Evolutionary conservation across 2,329 filamentous ascomycete species (phyloP), one percentile per base, ranked within the genome.

Genomic region (Clonostachys rhizophaga): DNA sequence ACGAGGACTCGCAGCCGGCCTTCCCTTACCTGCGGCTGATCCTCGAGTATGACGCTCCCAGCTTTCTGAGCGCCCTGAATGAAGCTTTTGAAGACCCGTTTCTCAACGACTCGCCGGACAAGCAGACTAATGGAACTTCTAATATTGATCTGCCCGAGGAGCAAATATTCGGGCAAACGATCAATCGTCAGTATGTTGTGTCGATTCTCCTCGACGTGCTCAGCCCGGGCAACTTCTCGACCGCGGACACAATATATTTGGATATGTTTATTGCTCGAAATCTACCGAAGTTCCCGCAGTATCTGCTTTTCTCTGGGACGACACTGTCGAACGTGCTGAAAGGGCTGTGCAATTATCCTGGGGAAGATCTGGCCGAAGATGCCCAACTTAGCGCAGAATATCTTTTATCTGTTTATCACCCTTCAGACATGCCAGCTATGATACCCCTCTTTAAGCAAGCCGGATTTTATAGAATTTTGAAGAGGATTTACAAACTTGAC

Each of bases 241-340:
- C 84, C 0, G 82, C 87, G 50, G 91, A 97, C 60, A 91, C 88
- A 12, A 89, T 99, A 47, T 99, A 96, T 65, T 79, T 99, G 41
- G 91, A 99, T 66, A 99, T 99, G 91, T 99, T 99, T 60, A 87
- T 99, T 61, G 92, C 94, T 16, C 84, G 94, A 47, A 99, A 96
- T 61, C 71, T 99, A 44, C 89, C 95, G 5, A 99, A 99, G 64
- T 99, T 96, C 59, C 91, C 91, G 1, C 92, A 97, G 62, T 96
- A 96, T 59, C 84, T 99, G 44, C 79, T 97, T 11, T 81, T 99
- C 42, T 88, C 92, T 0, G 94, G 91, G 16, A 91, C 89, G 3
- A 87, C 88, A 2, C 75, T 99, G 1, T 89, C 91, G 49, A 84
- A 84, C 49, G 85, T 96, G 10, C 75, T 99, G 24, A 75, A 82